phyloP scores from a whole-genome alignment of 2,329 filamentous ascomycete genomes.

The Tolypocladium endophyticum region DNA sequence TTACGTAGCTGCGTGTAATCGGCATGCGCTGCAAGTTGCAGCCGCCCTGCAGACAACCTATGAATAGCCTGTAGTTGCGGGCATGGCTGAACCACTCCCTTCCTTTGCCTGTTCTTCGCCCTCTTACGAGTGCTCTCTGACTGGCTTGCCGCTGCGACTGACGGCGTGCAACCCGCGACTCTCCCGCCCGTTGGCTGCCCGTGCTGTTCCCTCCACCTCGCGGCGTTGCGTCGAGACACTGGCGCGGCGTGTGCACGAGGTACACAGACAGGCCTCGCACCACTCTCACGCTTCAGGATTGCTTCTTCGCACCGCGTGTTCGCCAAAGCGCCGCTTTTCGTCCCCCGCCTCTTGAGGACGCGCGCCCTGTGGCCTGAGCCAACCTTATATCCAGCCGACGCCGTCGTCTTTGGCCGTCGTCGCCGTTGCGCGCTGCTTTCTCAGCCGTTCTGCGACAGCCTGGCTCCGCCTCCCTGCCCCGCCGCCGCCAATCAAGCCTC shows the following conservation, averaged over 20 bases:
- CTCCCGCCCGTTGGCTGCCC: neutral
- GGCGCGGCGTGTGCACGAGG: neutral
- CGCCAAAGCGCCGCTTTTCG: neutral
- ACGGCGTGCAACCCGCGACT: neutral
- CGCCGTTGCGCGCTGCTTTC: neutral
- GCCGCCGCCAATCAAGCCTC: constrained; percentile 5
- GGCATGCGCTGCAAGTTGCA: neutral
- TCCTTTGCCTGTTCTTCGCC: neutral
- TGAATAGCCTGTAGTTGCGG: neutral
- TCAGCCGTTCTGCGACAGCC: neutral
- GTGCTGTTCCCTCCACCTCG: neutral
- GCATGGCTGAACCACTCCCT: neutral
- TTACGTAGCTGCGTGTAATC: neutral
- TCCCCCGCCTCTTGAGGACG: neutral
- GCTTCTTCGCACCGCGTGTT: neutral
- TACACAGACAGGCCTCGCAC: neutral
- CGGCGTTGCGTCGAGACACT: neutral
- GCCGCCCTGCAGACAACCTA: neutral
- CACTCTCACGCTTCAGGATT: neutral
- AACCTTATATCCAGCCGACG: neutral
- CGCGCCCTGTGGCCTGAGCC: neutral
- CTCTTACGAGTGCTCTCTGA: neutral
- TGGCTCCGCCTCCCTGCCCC: neutral
- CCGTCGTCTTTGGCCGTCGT: neutral
- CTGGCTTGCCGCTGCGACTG: neutral